Percentiles rank a stretch among this genome's conserved stretches.
These are phyloP conservation scores for Umbelopsis isabellina DNA, from an alignment of 192 early-diverging fungal genomes.

Conservation along the genomic window DNA sequence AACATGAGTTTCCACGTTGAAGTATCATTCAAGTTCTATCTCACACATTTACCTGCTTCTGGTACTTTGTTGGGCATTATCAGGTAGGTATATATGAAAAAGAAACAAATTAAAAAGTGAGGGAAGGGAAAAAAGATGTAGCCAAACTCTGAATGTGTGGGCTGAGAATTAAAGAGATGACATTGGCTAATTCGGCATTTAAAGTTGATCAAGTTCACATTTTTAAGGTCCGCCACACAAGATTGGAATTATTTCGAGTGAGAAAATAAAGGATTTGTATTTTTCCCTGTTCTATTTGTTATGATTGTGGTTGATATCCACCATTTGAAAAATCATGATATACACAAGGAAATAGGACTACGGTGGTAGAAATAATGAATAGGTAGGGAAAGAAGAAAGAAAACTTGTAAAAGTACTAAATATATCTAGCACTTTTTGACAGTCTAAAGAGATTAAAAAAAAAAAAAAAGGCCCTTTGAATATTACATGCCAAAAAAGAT, in stretches of 20 bases:
- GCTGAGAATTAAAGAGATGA: background rate
- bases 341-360: slow-evolving; percentile 6
- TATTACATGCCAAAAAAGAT: background rate
- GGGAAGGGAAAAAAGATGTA: background rate
- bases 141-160: background rate
- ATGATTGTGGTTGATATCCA: background rate
- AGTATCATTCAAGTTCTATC: too few species aligned
- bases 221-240: too few species aligned
- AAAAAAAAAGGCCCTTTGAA: too few species aligned
- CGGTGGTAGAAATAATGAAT: background rate
- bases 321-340: slow-evolving; percentile 11
- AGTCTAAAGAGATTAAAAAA: too few species aligned
- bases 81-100: slow-evolving; percentile 19
- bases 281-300: slow-evolving; percentile 2
- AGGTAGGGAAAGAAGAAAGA: background rate
- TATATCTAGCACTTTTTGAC: too few species aligned
- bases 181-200: background rate
- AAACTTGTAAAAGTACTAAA: background rate
- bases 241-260: too few species aligned
- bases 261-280: background rate
- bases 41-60: slow-evolving; percentile 18
- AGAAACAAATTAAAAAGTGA: background rate
- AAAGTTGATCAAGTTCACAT: too few species aligned
- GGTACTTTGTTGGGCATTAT: slow-evolving; percentile 33
- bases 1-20: too few species aligned